Conservation (phyloP, 192 early-diverging fungal species). For the Haplosporangium gracile region DNA sequence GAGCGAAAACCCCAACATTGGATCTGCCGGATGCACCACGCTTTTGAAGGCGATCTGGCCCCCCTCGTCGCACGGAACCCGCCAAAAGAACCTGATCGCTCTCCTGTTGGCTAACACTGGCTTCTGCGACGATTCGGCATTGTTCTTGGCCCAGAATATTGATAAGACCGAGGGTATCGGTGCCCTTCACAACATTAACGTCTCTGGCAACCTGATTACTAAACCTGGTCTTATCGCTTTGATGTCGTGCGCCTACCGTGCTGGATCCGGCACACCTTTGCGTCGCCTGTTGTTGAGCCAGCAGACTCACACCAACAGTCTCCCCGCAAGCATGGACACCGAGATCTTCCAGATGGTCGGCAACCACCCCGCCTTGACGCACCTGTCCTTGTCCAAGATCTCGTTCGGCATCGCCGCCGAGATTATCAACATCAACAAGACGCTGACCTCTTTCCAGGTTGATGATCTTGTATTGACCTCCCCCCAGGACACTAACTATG, state of each 20-base stretch:
- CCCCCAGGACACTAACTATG: constrained; percentile 23
- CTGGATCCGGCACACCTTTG: not conserved
- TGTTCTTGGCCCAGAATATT: constrained; percentile 12
- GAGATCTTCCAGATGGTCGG: constrained; percentile 37
- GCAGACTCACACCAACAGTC: not conserved
- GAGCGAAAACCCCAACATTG: constrained; percentile 44
- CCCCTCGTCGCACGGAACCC: constrained; percentile 13
- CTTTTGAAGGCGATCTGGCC: constrained; percentile 51
- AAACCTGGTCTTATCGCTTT: constrained; percentile 37
- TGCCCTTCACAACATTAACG: constrained; percentile 16
- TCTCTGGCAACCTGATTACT: constrained; percentile 35
- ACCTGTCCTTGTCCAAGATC: constrained; percentile 29
- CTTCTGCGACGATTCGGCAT: constrained; percentile 36
- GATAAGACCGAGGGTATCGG: constrained; percentile 27
- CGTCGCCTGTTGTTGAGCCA: constrained; percentile 33
- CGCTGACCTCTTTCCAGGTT: constrained; percentile 24
- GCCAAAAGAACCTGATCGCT: constrained; percentile 19
- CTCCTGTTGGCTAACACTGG: constrained; percentile 46
- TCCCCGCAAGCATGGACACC: constrained; percentile 23
- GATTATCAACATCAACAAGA: constrained; percentile 29
- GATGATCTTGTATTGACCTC: constrained; percentile 27
- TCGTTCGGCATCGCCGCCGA: constrained; percentile 26
- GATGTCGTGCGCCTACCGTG: constrained; percentile 20
- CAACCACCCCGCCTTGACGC: constrained; percentile 26
- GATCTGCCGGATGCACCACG: constrained; percentile 21